Evolutionary conservation across 805 yeast genomes (phyloP).

Genomic region (Candida koratica): DNA sequence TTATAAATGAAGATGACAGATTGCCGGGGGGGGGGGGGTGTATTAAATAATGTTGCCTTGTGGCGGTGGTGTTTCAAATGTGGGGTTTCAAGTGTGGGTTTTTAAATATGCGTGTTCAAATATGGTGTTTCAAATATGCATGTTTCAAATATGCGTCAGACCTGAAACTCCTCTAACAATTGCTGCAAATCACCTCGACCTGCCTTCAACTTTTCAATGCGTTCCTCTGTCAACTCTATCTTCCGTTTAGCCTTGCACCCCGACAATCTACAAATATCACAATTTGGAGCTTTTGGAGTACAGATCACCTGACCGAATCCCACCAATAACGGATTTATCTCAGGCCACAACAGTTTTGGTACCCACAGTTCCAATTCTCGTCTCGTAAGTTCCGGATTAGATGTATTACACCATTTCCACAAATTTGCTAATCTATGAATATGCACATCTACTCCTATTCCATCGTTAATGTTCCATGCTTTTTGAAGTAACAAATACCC

Average conservation of each 20-base stretch:
- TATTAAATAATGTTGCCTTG: too few species aligned
- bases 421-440: slow-evolving; percentile 73
- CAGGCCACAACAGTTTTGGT: slow-evolving; percentile 71
- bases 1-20: too few species aligned
- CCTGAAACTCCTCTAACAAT: slow-evolving; percentile 4
- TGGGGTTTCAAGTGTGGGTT: neutral
- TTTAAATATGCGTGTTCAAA: neutral
- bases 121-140: neutral
- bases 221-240: slow-evolving; percentile 31
- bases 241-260: slow-evolving; percentile 56
- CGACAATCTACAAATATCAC: slow-evolving; percentile 66
- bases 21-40: too few species aligned
- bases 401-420: slow-evolving; percentile 72
- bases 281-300: slow-evolving; percentile 61
- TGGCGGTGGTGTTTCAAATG: too few species aligned
- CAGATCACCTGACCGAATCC: slow-evolving; percentile 94
- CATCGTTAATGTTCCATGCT: slow-evolving; percentile 73
- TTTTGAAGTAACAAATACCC: slow-evolving; percentile 74
- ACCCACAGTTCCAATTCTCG: slow-evolving; percentile 67
- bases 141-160: too few species aligned
- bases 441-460: slow-evolving; percentile 95
- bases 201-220: slow-evolving; percentile 25
- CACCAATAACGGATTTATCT: slow-evolving; percentile 79
- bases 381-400: slow-evolving; percentile 76
- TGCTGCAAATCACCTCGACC: slow-evolving; percentile 30